Percentiles rank a stretch among this genome's conserved stretches.
These are phyloP conservation scores for Juncus effusus DNA, from an alignment of 176 grass and related monocot species.

Conservation along the genomic window DNA sequence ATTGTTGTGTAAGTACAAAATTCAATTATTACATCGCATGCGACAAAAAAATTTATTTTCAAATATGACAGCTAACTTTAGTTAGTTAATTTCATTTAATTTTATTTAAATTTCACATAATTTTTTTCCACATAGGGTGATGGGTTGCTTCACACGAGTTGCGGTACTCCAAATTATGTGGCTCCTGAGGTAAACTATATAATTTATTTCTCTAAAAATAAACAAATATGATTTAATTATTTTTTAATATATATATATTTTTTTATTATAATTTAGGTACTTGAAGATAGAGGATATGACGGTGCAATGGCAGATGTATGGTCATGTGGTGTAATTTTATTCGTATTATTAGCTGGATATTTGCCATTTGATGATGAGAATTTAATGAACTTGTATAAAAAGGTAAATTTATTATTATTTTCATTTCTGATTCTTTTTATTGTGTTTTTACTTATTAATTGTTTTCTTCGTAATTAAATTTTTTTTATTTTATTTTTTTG, in stretches of 20 bases:
- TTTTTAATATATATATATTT: slow-evolving; percentile 26
- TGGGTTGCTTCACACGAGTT: slow-evolving; percentile 95
- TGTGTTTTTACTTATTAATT: background rate
- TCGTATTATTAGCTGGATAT: slow-evolving; percentile 80
- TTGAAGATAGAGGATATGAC: slow-evolving; percentile 95
- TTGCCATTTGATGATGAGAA: slow-evolving; percentile 95
- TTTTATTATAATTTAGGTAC: slow-evolving; percentile 46
- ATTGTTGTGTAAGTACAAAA: background rate
- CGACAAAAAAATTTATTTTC: slow-evolving; percentile 5
- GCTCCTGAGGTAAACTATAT: slow-evolving; percentile 69
- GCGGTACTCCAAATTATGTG: slow-evolving; percentile 97
- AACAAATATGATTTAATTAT: slow-evolving; percentile 9
- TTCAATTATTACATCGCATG: slow-evolving; percentile 8
- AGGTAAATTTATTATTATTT: slow-evolving; percentile 38
- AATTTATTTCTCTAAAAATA: slow-evolving; percentile 1
- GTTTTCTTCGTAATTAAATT: background rate
- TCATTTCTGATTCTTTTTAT: background rate
- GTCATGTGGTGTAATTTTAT: slow-evolving; percentile 98
- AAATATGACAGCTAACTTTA: slow-evolving; percentile 19
- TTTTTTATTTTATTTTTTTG: slow-evolving; percentile 22
- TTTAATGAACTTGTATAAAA: slow-evolving; percentile 85
- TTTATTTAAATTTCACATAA: background rate
- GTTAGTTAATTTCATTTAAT: slow-evolving; percentile 16
- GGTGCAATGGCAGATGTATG: slow-evolving; percentile 91
- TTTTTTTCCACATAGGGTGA: slow-evolving; percentile 49